phyloP scores from a whole-genome alignment of 1,284 basidiomycete genomes.

The Vanrija humicola region DNA sequence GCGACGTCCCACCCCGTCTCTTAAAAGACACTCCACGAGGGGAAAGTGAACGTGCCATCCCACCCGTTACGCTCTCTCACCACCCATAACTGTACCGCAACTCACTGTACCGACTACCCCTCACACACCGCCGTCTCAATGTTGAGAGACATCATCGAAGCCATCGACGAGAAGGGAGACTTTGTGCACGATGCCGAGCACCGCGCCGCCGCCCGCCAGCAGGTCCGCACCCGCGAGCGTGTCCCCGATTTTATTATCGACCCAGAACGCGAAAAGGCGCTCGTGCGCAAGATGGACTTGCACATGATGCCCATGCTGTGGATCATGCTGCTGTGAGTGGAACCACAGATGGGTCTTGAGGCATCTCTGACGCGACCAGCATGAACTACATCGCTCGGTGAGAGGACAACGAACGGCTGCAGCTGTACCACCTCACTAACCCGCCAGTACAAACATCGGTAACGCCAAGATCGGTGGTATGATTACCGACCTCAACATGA shows the following conservation, averaged over 20 bases:
- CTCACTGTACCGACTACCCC: too few species aligned
- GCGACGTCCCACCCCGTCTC: too few species aligned
- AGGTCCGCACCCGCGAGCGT: neutral
- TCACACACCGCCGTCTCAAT: too few species aligned
- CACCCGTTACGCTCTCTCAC: too few species aligned
- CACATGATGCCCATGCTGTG: neutral
- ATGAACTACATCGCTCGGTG: neutral
- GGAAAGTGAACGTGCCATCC: too few species aligned
- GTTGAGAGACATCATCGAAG: too few species aligned
- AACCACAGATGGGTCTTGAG: neutral
- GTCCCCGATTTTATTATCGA: neutral
- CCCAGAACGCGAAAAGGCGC: neutral
- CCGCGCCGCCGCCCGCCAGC: neutral
- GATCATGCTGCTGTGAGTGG: neutral
- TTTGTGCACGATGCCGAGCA: neutral
- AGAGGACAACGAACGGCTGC: neutral
- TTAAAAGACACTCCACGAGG: too few species aligned
- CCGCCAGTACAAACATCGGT: conserved; percentile 24
- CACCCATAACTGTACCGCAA: too few species aligned
- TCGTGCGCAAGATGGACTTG: neutral
- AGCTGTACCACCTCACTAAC: conserved; percentile 2
- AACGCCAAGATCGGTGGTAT: conserved; percentile 40
- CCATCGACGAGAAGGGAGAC: neutral
- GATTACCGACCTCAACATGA: conserved; percentile 31
- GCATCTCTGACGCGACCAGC: neutral